Conservation (phyloP, 1,139 yeast species). For the Nakaseomyces delphensis region DNA sequence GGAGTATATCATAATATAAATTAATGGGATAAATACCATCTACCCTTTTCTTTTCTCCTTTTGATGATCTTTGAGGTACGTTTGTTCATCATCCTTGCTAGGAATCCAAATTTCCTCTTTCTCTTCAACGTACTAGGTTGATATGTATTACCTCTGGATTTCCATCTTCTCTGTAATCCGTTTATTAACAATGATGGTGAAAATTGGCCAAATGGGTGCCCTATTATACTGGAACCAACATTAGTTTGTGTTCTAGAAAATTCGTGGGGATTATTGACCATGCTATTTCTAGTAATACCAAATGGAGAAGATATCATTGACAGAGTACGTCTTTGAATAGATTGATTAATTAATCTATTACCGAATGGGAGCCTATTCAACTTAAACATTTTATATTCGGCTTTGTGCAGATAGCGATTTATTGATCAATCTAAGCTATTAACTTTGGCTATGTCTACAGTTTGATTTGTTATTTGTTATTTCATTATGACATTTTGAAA, state of each 20-base stretch:
- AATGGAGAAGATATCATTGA: slow-evolving; percentile 4
- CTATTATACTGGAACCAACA: background rate
- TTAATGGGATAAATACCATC: slow-evolving; percentile 87
- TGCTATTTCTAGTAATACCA: background rate
- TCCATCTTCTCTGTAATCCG: slow-evolving; percentile 51
- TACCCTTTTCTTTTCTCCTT: slow-evolving; percentile 78
- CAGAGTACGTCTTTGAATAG: background rate
- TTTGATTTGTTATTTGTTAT: too few species aligned
- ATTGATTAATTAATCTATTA: background rate
- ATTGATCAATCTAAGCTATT: too few species aligned
- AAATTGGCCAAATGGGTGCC: slow-evolving; percentile 1
- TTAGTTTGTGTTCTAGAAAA: background rate
- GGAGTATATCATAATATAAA: background rate
- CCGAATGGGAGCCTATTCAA: background rate
- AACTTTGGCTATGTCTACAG: too few species aligned
- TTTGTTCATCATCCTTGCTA: slow-evolving; percentile 75
- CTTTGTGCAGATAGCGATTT: too few species aligned
- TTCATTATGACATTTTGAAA: too few species aligned
- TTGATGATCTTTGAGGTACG: slow-evolving; percentile 72
- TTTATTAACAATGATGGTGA: background rate
- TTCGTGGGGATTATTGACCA: background rate
- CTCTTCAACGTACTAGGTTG: slow-evolving; percentile 89
- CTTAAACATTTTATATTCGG: background rate
- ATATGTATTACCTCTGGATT: slow-evolving; percentile 86
- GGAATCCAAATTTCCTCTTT: slow-evolving; percentile 82